A percentile compares a stretch with the other conserved stretches of the same genome.
phyloP scores from a whole-genome alignment of 1,284 basidiomycete genomes.

The Cutaneotrichosporon mucoides region DNA sequence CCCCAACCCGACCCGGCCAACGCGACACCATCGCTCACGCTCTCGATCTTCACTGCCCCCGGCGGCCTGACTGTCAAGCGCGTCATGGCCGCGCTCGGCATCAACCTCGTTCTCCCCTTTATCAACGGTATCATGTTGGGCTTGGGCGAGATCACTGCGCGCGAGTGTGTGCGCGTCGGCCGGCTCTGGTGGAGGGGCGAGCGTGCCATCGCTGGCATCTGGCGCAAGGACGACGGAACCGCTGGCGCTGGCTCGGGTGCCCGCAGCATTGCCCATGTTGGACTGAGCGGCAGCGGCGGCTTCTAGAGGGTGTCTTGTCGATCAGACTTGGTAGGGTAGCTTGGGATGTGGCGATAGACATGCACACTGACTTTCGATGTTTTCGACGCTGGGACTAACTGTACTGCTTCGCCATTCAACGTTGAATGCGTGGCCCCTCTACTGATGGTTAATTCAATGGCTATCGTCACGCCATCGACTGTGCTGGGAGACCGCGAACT shows the following conservation, averaged over 20 bases:
- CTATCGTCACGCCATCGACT: too few relatives aligned
- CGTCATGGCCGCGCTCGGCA: constrained; percentile 74
- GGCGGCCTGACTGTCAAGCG: constrained; percentile 70
- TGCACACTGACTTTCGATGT: neutral
- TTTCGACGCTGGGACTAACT: too few relatives aligned
- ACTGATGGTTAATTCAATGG: too few relatives aligned
- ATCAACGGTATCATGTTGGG: constrained; percentile 98
- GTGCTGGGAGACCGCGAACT: too few relatives aligned
- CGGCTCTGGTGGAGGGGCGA: constrained; percentile 47
- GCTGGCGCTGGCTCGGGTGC: constrained; percentile 16
- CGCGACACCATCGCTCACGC: constrained; percentile 57
- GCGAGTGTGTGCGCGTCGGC: constrained; percentile 72
- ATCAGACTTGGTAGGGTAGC: neutral
- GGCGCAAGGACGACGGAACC: constrained; percentile 17
- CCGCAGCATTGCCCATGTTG: constrained; percentile 26
- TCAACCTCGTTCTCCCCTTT: constrained; percentile 90
- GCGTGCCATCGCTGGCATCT: constrained; percentile 25
- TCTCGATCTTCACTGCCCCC: constrained; percentile 76
- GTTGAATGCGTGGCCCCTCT: too few relatives aligned
- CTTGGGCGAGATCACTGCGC: constrained; percentile 95
- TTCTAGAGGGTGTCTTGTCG: constrained; percentile 9
- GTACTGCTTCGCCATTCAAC: too few relatives aligned
- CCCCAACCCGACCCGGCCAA: constrained; percentile 20
- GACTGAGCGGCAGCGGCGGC: constrained; percentile 29
- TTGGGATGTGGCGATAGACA: neutral